Evolutionary conservation across 768 basidiomycete species (phyloP), one percentile per base, ranked within the genome.

Genomic region (Mycena kentingensis): DNA sequence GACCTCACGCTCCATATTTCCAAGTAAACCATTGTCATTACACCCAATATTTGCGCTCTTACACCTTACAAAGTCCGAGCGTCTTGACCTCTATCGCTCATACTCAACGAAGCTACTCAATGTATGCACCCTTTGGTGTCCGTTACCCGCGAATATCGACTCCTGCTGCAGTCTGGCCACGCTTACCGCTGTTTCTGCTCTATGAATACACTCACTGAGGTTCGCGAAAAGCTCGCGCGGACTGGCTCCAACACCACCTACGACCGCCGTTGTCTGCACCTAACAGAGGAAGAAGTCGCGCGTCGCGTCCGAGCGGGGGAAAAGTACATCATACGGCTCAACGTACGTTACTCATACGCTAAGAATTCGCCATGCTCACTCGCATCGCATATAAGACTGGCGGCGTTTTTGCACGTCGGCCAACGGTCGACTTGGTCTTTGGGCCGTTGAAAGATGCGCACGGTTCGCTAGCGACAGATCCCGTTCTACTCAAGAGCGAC

Each of bases 101-200:
- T 88, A 96, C 60, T 77, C 89, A 0, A 73, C 79, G 29, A 85
- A 80, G 55, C 81, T 99, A 3, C 75, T 97, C 34, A 83, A 90
- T 47, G 96, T n/a, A n/a, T 95, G 57, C 49, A 73, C 70, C 18
- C 18, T 42, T 44, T 45, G 36, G 19, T 25, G 42, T 38, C 48
- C 18, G 38, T 29, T 42, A 28, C 36, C 24, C 38, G 36, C 19
- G 11, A 31, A 27, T 35, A 21, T 26, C 25, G 37, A 36, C 5
- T 21, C 7, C 3, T 45, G 29, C 51, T 42, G 38, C 56, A 98
- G 94, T 79, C 82, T 36, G 92, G 88, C 4, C 83, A 89, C 52
- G 96, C 95, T 6, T 99, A 99, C 66, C 86, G 91, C 18, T 98
- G 97, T 69, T 98, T 98, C 75, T 98, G 96, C 69, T 81, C 88